Conservation (phyloP, 2,329 filamentous ascomycete species). For the Hymenoscyphus fraxineus region DNA sequence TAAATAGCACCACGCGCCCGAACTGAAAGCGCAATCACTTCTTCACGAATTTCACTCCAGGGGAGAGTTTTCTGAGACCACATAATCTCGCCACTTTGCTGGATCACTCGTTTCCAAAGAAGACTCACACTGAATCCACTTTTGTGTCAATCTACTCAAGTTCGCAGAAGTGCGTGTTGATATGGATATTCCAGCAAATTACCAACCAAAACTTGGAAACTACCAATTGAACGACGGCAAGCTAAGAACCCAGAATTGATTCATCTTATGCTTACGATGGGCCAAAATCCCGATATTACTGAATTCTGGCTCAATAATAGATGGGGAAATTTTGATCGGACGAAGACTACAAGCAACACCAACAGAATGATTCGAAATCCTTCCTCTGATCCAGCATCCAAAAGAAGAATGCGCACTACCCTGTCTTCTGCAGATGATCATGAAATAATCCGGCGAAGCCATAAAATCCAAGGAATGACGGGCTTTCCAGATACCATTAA, state of each 20-base stretch:
- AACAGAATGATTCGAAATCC: too few relatives aligned
- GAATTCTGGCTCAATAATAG: background rate
- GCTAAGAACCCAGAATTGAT: constrained; percentile 11
- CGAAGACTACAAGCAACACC: background rate
- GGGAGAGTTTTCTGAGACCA: constrained; percentile 15
- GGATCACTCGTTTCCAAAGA: constrained; percentile 21
- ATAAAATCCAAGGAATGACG: background rate
- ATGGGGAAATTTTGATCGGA: background rate
- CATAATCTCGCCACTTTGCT: constrained; percentile 29
- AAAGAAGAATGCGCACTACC: background rate
- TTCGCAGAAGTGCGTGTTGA: constrained; percentile 22
- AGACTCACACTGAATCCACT: constrained; percentile 26
- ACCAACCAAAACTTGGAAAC: constrained; percentile 13
- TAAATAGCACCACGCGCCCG: background rate
- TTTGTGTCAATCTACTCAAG: constrained; percentile 24
- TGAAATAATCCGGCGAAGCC: background rate
- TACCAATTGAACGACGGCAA: background rate
- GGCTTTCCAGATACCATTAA: background rate
- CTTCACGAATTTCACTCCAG: constrained; percentile 15
- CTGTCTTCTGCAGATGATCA: background rate
- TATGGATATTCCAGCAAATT: constrained; percentile 17
- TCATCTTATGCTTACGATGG: constrained; percentile 23
- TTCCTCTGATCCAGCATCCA: background rate
- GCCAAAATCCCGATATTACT: constrained; percentile 6
- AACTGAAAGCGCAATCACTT: constrained; percentile 17